phyloP scores from a whole-genome alignment of 129 eudicot genomes.

The Kitagawia praeruptora region DNA sequence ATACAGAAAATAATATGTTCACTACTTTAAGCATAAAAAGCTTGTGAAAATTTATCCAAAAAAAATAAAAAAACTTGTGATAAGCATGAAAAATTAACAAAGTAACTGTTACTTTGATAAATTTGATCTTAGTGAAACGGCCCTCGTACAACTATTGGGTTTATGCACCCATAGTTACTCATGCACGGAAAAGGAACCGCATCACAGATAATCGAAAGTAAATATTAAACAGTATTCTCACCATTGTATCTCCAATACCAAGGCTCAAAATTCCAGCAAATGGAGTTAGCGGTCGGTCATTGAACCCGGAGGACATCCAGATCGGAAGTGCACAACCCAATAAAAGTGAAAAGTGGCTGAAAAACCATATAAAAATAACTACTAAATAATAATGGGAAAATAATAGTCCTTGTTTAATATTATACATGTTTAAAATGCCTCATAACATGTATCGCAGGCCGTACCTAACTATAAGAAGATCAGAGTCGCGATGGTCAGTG shows the following conservation, averaged over 20 bases:
- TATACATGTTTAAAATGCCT: not conserved
- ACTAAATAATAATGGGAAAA: not conserved
- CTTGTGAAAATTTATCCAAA: not conserved
- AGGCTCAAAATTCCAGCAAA: conserved; percentile 98
- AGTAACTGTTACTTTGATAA: not conserved
- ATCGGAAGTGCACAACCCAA: conserved; percentile 97
- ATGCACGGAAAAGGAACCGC: not conserved
- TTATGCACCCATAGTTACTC: not conserved
- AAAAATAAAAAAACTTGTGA: not conserved
- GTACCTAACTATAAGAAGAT: conserved; percentile 85
- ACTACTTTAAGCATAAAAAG: not conserved
- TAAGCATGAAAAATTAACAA: not conserved
- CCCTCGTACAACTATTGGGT: not conserved
- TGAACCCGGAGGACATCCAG: conserved; percentile 92
- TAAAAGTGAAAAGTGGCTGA: conserved; percentile 88
- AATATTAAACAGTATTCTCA: conserved; percentile 24
- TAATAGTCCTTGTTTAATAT: not conserved
- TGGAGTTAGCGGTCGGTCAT: conserved; percentile 88
- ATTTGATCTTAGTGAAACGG: not conserved
- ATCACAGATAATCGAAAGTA: not conserved
- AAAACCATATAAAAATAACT: not conserved
- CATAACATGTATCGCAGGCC: conserved; percentile 2
- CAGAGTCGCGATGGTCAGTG: conserved; percentile 98
- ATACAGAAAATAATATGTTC: not conserved
- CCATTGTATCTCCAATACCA: conserved; percentile 99